A percentile compares a stretch with the other conserved stretches of the same genome.
Conservation (phyloP, 2,329 filamentous ascomycete species). For the Colletotrichum camelliae region DNA sequence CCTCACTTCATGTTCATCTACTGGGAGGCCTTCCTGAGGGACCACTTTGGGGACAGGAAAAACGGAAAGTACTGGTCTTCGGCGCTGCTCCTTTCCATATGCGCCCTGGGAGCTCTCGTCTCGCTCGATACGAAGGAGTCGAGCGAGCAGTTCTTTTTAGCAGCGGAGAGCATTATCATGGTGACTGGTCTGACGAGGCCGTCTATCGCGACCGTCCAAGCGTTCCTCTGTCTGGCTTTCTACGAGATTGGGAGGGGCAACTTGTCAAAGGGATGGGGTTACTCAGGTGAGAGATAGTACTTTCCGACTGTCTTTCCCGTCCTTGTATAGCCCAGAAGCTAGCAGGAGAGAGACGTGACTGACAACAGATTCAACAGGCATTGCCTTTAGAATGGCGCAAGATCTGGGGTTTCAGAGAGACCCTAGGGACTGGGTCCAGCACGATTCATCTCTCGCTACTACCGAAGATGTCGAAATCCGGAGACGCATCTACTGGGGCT, state of each 20-base stretch:
- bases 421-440: constrained; percentile 25
- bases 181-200: constrained; percentile 27
- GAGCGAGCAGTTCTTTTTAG: constrained; percentile 25
- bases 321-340: too few relatives aligned
- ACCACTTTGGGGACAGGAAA: constrained; percentile 22
- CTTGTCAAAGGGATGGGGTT: constrained; percentile 31
- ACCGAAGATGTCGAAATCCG: constrained; percentile 31
- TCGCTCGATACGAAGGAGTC: constrained; percentile 8
- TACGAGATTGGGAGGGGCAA: constrained; percentile 32
- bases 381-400: constrained; percentile 34
- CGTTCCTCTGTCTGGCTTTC: constrained; percentile 31
- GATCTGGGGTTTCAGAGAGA: constrained; percentile 33
- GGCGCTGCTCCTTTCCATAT: constrained; percentile 26
- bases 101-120: constrained; percentile 27
- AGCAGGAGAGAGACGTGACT: neutral
- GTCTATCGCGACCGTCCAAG: constrained; percentile 27
- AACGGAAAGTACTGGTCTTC: constrained; percentile 31
- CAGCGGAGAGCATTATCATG: constrained; percentile 31
- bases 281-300: constrained; percentile 25
- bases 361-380: constrained; percentile 15
- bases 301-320: too few relatives aligned
- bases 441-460: constrained; percentile 25
- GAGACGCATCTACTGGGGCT: constrained; percentile 34
- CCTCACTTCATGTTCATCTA: constrained; percentile 37
- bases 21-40: constrained; percentile 28